These are phyloP conservation scores for Jackrogersella minutella DNA, from an alignment of 495 filamentous ascomycete genomes.

Conservation along the genomic window DNA sequence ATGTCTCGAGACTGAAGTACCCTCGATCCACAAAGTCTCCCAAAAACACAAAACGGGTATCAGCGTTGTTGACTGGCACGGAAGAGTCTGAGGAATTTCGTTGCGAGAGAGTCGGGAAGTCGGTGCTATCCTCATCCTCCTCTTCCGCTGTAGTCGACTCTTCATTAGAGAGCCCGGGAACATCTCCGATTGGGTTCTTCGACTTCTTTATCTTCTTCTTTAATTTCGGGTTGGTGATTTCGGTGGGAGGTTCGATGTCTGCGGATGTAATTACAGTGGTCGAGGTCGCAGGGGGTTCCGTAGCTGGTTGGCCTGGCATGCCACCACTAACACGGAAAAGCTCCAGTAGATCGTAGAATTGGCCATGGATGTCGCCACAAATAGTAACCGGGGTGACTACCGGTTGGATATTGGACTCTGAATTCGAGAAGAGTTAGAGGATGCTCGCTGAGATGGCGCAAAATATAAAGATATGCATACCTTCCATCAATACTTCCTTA, in stretches of 20 bases:
- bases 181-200: constrained; percentile 43
- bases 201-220: constrained; percentile 77
- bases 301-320: constrained; percentile 81
- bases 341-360: constrained; percentile 98
- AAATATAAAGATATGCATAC: constrained; percentile 57
- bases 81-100: constrained; percentile 52
- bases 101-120: constrained; percentile 47
- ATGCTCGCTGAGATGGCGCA: background rate
- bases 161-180: constrained; percentile 42
- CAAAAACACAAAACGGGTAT: constrained; percentile 92
- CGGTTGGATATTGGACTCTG: constrained; percentile 97
- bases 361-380: constrained; percentile 97
- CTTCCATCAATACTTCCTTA: constrained; percentile 98
- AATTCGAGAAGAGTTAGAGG: constrained; percentile 6
- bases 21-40: constrained; percentile 98
- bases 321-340: constrained; percentile 96
- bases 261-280: constrained; percentile 77
- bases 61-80: constrained; percentile 63
- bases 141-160: constrained; percentile 56
- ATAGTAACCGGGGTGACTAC: constrained; percentile 96
- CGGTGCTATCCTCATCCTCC: constrained; percentile 60
- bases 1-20: constrained; percentile 97
- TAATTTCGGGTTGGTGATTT: constrained; percentile 83
- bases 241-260: constrained; percentile 86
- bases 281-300: constrained; percentile 68